Evolutionary conservation across 2,329 filamentous ascomycete species (phyloP).

Genomic region (Nemania sp.): DNA sequence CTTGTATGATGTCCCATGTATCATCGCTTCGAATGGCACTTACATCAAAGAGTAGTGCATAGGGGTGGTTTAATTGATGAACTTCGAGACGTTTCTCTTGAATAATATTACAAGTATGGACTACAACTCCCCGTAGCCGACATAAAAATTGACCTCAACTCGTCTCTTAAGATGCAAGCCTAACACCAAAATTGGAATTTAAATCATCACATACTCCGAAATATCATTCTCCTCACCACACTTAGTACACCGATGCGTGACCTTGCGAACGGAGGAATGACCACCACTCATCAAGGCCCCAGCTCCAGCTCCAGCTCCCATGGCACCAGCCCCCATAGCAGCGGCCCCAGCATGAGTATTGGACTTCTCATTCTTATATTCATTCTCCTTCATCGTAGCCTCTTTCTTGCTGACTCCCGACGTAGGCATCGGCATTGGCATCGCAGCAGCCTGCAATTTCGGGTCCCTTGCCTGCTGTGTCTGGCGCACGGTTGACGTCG

Average conservation of each 20-base stretch:
- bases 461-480: background rate
- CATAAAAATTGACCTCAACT: too few species aligned
- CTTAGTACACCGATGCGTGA: constrained; percentile 39
- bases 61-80: too few species aligned
- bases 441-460: too few species aligned
- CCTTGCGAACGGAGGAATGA: constrained; percentile 4
- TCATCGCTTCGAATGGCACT: too few species aligned
- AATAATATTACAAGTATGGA: too few species aligned
- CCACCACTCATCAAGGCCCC: background rate
- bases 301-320: too few species aligned
- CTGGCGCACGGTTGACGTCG: background rate
- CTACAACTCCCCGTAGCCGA: too few species aligned
- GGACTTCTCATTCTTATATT: background rate
- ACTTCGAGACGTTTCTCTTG: too few species aligned
- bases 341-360: background rate
- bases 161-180: too few species aligned
- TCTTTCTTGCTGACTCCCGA: background rate
- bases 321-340: background rate
- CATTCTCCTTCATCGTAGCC: background rate
- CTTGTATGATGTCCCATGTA: too few species aligned
- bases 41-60: too few species aligned
- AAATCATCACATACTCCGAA: constrained; percentile 34
- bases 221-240: constrained; percentile 44
- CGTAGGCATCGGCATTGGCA: too few species aligned
- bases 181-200: background rate